These are phyloP conservation scores for Boletus speciosus DNA, from an alignment of 768 basidiomycete species.

Conservation along the genomic window DNA sequence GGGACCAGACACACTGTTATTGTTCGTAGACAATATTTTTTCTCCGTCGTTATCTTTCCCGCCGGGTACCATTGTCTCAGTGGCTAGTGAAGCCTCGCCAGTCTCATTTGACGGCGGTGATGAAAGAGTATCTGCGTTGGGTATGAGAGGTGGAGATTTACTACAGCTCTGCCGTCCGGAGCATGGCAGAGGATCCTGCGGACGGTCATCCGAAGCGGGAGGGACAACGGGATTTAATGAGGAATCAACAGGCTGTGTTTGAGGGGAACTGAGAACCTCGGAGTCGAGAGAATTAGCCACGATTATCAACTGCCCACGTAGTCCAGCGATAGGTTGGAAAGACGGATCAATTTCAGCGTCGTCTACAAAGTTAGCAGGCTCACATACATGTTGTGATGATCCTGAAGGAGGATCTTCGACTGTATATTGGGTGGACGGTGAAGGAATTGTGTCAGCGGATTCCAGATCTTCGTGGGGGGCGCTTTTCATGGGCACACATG, in stretches of 20 bases:
- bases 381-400: constrained; percentile 19
- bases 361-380: background rate
- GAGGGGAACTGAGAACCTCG: background rate
- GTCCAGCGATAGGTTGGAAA: background rate
- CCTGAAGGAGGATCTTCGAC: constrained; percentile 24
- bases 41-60: background rate
- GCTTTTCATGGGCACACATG: constrained; percentile 3
- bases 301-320: constrained; percentile 2
- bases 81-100: constrained; percentile 15
- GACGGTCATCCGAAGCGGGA: background rate
- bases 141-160: constrained; percentile 15
- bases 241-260: constrained; percentile 3
- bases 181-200: constrained; percentile 31
- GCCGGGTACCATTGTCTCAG: background rate
- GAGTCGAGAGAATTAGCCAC: background rate
- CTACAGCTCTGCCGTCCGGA: constrained; percentile 38
- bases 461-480: background rate
- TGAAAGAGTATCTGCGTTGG: constrained; percentile 17
- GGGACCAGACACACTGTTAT: background rate
- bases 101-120: constrained; percentile 17
- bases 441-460: constrained; percentile 1
- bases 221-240: background rate
- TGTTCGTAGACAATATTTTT: background rate
- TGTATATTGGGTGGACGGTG: constrained; percentile 7
- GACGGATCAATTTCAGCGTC: constrained; percentile 4